These are phyloP conservation scores for Pyronema domesticum DNA, from an alignment of 495 filamentous ascomycete genomes.

Conservation along the genomic window DNA sequence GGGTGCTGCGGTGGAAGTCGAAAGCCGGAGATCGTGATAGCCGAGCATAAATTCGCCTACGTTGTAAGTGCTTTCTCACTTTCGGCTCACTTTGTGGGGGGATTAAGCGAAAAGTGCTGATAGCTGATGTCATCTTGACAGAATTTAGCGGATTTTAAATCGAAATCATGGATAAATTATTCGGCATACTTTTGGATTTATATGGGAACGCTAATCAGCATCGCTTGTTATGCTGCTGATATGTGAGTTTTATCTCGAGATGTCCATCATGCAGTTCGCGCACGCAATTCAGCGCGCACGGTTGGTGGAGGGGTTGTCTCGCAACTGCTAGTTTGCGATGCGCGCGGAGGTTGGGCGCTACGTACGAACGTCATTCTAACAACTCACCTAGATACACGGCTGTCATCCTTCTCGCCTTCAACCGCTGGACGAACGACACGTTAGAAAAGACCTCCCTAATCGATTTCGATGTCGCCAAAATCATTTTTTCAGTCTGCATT, in stretches of 20 bases:
- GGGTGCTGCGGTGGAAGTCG: neutral
- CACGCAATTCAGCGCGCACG: neutral
- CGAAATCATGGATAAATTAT: slow-evolving; percentile 50
- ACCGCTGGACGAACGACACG: slow-evolving; percentile 33
- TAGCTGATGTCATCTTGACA: too few relatives aligned
- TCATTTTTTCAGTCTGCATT: slow-evolving; percentile 83
- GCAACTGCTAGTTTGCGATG: neutral
- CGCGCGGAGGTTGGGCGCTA: neutral
- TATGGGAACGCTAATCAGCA: slow-evolving; percentile 54
- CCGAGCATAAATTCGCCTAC: slow-evolving; percentile 88
- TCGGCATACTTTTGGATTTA: slow-evolving; percentile 77
- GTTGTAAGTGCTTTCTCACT: slow-evolving; percentile 42
- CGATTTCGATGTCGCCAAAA: slow-evolving; percentile 52
- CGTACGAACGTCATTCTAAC: neutral
- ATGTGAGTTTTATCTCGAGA: slow-evolving; percentile 28
- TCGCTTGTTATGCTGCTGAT: slow-evolving; percentile 79
- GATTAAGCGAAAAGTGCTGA: slow-evolving; percentile 4
- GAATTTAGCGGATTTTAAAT: slow-evolving; percentile 81
- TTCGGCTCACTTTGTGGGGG: neutral
- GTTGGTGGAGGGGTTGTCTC: neutral
- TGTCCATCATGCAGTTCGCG: neutral
- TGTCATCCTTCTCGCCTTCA: slow-evolving; percentile 71
- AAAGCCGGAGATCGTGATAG: slow-evolving; percentile 26
- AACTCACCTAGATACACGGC: slow-evolving; percentile 47
- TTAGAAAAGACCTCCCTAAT: slow-evolving; percentile 46